Conservation (phyloP, 495 filamentous ascomycete genomes). For the Amphirosellinia nigrospora region DNA sequence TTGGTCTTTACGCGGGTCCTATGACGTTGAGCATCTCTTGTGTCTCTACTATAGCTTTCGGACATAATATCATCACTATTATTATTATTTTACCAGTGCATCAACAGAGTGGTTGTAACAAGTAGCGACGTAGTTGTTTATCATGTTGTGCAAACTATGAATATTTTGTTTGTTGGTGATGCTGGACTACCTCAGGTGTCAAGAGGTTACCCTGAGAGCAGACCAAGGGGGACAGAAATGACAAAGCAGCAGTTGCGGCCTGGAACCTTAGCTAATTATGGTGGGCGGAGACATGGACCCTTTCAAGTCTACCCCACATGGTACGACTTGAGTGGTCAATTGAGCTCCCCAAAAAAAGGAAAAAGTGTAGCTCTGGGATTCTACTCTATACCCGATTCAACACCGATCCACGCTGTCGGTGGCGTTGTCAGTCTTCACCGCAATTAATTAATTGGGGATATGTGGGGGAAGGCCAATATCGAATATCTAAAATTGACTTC, state of each 20-base stretch:
- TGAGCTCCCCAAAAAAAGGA: not conserved
- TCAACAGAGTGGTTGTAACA: not conserved
- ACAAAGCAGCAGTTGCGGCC: not conserved
- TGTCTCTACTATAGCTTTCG: not conserved
- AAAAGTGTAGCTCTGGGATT: not conserved
- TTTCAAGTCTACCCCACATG: conserved; percentile 4
- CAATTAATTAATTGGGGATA: conserved; percentile 1
- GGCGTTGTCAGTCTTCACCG: conserved; percentile 22
- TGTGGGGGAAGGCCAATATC: conserved; percentile 12
- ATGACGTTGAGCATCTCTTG: not conserved
- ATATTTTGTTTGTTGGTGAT: not conserved
- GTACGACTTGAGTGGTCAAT: conserved; percentile 17
- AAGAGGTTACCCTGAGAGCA: not conserved
- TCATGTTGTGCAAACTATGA: not conserved
- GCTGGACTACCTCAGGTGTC: not conserved
- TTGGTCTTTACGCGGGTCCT: not conserved
- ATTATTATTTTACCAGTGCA: too few relatives aligned
- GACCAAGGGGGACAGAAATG: not conserved
- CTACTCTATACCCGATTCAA: too few relatives aligned
- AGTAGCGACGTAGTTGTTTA: not conserved
- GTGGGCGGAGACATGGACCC: not conserved
- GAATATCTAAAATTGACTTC: not conserved
- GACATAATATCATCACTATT: not conserved
- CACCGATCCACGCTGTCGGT: conserved; percentile 14
- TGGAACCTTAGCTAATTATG: not conserved